These are phyloP conservation scores for Elsinoe ampelina DNA, from an alignment of 2,329 filamentous ascomycete species.

Conservation along the genomic window DNA sequence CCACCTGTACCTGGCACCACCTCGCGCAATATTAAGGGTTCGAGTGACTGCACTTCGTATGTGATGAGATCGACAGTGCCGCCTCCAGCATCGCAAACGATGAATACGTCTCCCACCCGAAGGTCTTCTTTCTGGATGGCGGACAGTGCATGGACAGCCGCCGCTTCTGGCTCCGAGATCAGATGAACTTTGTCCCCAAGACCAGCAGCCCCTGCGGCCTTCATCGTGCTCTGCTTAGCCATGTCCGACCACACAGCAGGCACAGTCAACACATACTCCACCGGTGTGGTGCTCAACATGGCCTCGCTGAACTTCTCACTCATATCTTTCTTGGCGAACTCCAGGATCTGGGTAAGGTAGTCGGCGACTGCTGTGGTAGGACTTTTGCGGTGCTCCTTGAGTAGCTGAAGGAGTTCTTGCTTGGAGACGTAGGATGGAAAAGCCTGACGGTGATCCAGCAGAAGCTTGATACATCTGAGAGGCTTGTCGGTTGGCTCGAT, in stretches of 20 bases:
- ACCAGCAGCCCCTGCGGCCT: constrained; percentile 67
- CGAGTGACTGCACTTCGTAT: constrained; percentile 67
- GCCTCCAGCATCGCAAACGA: constrained; percentile 49
- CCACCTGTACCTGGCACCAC: constrained; percentile 71
- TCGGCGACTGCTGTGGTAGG: constrained; percentile 64
- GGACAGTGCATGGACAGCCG: constrained; percentile 49
- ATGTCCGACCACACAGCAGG: constrained; percentile 58
- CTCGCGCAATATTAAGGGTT: constrained; percentile 64
- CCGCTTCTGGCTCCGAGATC: constrained; percentile 56
- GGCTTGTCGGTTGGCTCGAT: constrained; percentile 69
- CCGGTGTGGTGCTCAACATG: neutral
- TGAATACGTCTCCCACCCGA: constrained; percentile 54
- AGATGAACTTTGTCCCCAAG: constrained; percentile 69
- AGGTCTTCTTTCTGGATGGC: constrained; percentile 68
- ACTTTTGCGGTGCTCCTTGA: constrained; percentile 64
- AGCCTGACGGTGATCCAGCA: constrained; percentile 71
- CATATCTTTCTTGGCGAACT: neutral
- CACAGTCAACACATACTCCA: neutral
- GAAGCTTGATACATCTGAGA: constrained; percentile 74
- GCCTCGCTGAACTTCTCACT: neutral
- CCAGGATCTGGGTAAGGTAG: neutral
- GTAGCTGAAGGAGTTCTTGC: constrained; percentile 47
- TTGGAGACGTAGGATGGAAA: constrained; percentile 40
- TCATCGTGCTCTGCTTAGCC: constrained; percentile 70
- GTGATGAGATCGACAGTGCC: constrained; percentile 67